Percentiles rank a stretch among this genome's conserved stretches.
Evolutionary conservation across 305 asterid species (phyloP).

Genomic region (Plantago coronopus): DNA sequence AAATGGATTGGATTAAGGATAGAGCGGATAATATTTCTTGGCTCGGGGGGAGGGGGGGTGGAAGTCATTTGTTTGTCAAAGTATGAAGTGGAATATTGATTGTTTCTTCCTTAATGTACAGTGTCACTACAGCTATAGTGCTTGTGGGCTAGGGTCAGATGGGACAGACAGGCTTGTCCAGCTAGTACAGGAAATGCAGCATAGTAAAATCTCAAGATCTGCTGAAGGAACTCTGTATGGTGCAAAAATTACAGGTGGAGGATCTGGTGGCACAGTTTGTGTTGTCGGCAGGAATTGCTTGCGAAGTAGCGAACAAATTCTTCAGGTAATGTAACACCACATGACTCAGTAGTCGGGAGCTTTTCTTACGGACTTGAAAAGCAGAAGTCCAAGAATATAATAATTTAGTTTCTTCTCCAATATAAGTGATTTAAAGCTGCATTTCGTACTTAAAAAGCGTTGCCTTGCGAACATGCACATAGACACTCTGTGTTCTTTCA

Average conservation of each 20-base stretch:
- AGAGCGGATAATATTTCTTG: too few relatives aligned
- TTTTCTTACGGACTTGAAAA: too few relatives aligned
- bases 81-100: neutral
- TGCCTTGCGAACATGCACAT: too few relatives aligned
- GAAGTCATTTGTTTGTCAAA: neutral
- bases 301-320: conserved; percentile 71
- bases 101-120: conserved; percentile 21
- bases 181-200: conserved; percentile 89
- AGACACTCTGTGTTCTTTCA: too few relatives aligned
- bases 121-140: conserved; percentile 96
- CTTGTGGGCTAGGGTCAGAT: conserved; percentile 93
- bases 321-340: conserved; percentile 48
- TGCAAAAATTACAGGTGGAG: conserved; percentile 94
- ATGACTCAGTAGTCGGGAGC: neutral
- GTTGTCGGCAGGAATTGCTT: conserved; percentile 78
- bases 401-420: too few relatives aligned
- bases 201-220: conserved; percentile 48
- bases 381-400: too few relatives aligned
- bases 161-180: conserved; percentile 90
- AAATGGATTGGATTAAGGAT: too few relatives aligned
- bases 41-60: too few relatives aligned
- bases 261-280: conserved; percentile 92
- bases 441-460: too few relatives aligned
- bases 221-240: conserved; percentile 87
- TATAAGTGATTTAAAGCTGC: too few relatives aligned